Evolutionary conservation across 2,329 filamentous ascomycete species (phyloP).

Genomic region (Plenodomus lindquistii): DNA sequence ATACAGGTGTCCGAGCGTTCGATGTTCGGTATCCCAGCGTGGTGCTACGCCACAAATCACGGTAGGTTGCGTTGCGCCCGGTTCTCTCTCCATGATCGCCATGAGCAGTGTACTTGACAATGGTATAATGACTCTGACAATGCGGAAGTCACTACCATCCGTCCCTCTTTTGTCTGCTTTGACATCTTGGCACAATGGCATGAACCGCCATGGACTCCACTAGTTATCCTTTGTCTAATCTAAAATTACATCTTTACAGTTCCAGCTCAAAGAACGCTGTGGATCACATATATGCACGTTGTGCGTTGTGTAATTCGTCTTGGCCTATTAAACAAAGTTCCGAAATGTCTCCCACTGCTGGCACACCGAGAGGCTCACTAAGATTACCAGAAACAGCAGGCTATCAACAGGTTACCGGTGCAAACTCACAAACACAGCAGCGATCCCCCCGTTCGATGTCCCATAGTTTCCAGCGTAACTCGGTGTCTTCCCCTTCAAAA

Average conservation of each 20-base stretch:
- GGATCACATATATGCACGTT: slow-evolving; percentile 19
- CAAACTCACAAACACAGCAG: background rate
- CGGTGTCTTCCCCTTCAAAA: background rate
- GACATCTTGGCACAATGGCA: slow-evolving; percentile 16
- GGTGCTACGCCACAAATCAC: too few species aligned
- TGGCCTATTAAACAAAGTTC: slow-evolving; percentile 2
- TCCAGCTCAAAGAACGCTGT: slow-evolving; percentile 22
- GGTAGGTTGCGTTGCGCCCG: too few species aligned
- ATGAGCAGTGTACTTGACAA: background rate
- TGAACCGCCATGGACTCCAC: slow-evolving; percentile 5
- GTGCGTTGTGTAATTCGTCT: slow-evolving; percentile 7
- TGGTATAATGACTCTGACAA: slow-evolving; percentile 16
- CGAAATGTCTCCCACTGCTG: slow-evolving; percentile 6
- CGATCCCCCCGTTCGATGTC: background rate
- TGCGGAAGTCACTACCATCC: slow-evolving; percentile 3
- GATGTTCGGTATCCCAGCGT: background rate
- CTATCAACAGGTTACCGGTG: background rate
- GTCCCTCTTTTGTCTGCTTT: slow-evolving; percentile 17
- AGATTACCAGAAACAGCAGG: background rate
- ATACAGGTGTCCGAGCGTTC: background rate
- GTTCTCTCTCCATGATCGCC: background rate
- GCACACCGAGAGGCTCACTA: slow-evolving; percentile 2
- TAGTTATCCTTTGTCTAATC: slow-evolving; percentile 20
- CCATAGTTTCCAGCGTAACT: background rate
- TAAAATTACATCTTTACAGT: slow-evolving; percentile 12